Evolutionary conservation across 306 rosid genomes (phyloP).

Genomic region (Benincasa hispida): DNA sequence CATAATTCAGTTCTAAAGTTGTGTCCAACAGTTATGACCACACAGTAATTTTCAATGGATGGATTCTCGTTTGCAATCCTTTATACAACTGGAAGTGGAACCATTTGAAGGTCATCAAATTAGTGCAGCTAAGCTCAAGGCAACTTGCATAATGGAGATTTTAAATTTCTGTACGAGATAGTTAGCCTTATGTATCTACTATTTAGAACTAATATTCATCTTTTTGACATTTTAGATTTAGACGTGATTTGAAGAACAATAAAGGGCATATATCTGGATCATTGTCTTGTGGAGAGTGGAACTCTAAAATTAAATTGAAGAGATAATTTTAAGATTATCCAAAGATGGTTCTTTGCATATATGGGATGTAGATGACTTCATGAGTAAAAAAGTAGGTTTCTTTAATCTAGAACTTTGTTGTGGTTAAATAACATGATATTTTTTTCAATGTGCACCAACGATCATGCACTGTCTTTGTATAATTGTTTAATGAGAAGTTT

Average conservation of each 20-base stretch:
- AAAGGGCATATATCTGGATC: conserved; percentile 70
- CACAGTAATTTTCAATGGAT: conserved; percentile 73
- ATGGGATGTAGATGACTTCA: conserved; percentile 92
- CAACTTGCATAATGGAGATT: conserved; percentile 25
- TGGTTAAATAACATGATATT: not conserved
- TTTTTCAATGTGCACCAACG: not conserved
- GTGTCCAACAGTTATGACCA: conserved; percentile 86
- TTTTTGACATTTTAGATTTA: conserved; percentile 42
- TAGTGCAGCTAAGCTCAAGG: conserved; percentile 85
- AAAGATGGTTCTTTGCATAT: conserved; percentile 87
- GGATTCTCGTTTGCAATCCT: conserved; percentile 70
- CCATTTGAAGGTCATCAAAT: conserved; percentile 94
- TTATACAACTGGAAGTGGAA: conserved; percentile 51
- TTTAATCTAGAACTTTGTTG: not conserved
- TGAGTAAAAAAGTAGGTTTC: conserved; percentile 68
- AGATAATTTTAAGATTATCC: conserved; percentile 72
- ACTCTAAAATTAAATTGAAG: conserved; percentile 48
- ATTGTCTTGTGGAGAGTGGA: conserved; percentile 91
- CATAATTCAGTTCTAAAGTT: conserved; percentile 69
- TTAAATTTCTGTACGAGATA: not conserved
- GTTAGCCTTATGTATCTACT: not conserved
- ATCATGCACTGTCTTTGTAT: not conserved
- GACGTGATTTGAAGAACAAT: conserved; percentile 82
- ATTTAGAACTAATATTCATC: not conserved
- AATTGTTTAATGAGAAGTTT: not conserved